Conservation (phyloP, 768 basidiomycete genomes). For the Boletellus ananiceps region DNA sequence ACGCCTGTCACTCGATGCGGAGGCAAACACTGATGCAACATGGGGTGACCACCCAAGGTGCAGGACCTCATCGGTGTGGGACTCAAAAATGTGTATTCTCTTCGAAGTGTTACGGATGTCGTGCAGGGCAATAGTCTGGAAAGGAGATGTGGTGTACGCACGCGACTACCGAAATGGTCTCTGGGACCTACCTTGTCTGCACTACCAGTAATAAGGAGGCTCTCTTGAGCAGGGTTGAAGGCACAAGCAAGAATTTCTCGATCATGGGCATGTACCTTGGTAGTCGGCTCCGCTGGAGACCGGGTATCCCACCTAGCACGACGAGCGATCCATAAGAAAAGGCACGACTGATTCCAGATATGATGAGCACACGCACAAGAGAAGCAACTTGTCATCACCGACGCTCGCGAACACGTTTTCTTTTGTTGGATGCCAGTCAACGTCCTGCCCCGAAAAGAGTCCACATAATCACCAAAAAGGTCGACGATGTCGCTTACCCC, state of each 20-base stretch:
- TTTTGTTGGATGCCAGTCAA: constrained; percentile 87
- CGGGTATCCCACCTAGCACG: constrained; percentile 85
- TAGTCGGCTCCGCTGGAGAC: constrained; percentile 59
- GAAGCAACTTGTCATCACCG: constrained; percentile 90
- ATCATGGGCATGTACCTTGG: constrained; percentile 80
- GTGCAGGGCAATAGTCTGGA: constrained; percentile 81
- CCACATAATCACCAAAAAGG: background rate
- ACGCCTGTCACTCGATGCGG: constrained; percentile 88
- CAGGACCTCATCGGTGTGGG: constrained; percentile 92
- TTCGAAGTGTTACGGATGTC: constrained; percentile 73
- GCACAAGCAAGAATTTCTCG: constrained; percentile 88
- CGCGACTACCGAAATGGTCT: background rate
- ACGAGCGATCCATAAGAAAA: constrained; percentile 1
- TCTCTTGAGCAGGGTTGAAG: constrained; percentile 78
- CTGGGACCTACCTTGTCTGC: constrained; percentile 72
- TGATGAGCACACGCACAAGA: constrained; percentile 60
- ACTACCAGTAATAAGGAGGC: constrained; percentile 85
- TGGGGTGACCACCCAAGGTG: constrained; percentile 96
- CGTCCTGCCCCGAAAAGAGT: constrained; percentile 55
- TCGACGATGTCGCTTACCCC: constrained; percentile 53
- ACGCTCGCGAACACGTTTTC: constrained; percentile 91
- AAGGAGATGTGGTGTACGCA: background rate
- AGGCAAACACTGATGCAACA: constrained; percentile 87
- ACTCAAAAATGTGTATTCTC: constrained; percentile 86
- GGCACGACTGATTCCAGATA: background rate